Evolutionary conservation across 805 yeast genomes (phyloP).

Genomic region (Blastobotrys americana): DNA sequence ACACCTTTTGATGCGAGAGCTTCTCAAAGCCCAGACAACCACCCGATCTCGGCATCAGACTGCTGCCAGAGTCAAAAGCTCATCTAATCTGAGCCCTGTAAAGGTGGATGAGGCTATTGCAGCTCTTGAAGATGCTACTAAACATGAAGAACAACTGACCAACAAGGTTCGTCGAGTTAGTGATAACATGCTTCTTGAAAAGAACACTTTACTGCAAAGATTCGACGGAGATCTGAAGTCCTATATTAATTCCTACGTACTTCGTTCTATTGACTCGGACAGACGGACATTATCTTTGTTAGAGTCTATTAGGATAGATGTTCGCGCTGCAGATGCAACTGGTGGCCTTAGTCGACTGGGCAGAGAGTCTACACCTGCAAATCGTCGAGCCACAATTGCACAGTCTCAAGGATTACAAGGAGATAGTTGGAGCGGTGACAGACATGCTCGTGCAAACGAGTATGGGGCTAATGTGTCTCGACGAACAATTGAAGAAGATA

Average conservation of each 20-base stretch:
- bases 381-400: constrained; percentile 23
- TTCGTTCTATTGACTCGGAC: constrained; percentile 77
- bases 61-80: constrained; percentile 62
- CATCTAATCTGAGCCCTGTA: constrained; percentile 70
- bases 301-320: constrained; percentile 64
- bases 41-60: constrained; percentile 63
- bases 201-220: constrained; percentile 49
- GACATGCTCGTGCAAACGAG: constrained; percentile 23
- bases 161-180: constrained; percentile 75
- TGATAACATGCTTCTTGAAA: constrained; percentile 74
- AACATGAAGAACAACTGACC: constrained; percentile 67
- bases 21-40: constrained; percentile 66
- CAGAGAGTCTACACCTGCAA: constrained; percentile 48
- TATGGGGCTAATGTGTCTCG: constrained; percentile 1
- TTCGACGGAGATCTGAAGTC: constrained; percentile 50
- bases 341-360: constrained; percentile 85
- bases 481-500: constrained; percentile 2
- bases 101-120: constrained; percentile 87
- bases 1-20: constrained; percentile 85
- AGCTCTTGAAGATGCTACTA: constrained; percentile 69
- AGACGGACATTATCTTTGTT: constrained; percentile 68
- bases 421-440: constrained; percentile 55
- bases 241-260: constrained; percentile 51
- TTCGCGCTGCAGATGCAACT: constrained; percentile 61
- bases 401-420: constrained; percentile 44